A percentile compares a stretch with the other conserved stretches of the same genome.
Evolutionary conservation across 805 yeast species (phyloP).

Genomic region (Kodamaea kakaduensis): DNA sequence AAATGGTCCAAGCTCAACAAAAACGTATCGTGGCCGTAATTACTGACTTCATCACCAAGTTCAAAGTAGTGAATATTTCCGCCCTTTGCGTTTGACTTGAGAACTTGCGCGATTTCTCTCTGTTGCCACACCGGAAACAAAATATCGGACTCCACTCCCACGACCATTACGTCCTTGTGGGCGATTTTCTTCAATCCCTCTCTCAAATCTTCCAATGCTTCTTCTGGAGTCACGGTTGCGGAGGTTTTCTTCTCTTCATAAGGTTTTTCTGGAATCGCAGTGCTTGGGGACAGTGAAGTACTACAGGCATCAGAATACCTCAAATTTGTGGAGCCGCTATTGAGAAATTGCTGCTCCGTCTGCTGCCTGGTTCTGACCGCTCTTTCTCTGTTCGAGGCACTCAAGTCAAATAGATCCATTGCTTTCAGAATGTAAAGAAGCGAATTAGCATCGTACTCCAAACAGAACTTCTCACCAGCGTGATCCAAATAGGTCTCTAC

Average conservation of each 20-base stretch:
- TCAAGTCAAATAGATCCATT: conserved; percentile 89
- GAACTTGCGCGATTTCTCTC: conserved; percentile 64
- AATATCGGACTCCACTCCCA: conserved; percentile 92
- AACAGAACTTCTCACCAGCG: conserved; percentile 89
- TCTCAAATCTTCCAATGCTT: conserved; percentile 55
- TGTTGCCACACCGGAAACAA: conserved; percentile 96
- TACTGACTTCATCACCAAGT: conserved; percentile 68
- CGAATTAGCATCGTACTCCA: conserved; percentile 89
- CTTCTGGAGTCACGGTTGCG: conserved; percentile 48
- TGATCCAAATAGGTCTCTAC: conserved; percentile 93
- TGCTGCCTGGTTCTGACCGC: conserved; percentile 41
- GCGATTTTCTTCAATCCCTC: conserved; percentile 63
- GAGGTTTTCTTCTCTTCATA: conserved; percentile 49
- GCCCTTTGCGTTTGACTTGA: conserved; percentile 33
- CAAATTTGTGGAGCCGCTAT: not conserved
- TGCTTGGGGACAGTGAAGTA: not conserved
- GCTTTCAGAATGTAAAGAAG: conserved; percentile 85
- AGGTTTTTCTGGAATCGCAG: conserved; percentile 47
- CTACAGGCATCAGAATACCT: not conserved
- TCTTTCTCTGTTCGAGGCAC: conserved; percentile 41
- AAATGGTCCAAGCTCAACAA: conserved; percentile 73
- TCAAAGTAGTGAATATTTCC: conserved; percentile 57
- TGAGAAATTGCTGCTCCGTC: conserved; percentile 17
- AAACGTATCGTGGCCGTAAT: conserved; percentile 91
- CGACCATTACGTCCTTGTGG: conserved; percentile 63